Evolutionary conservation across 2,329 filamentous ascomycete species (phyloP).

Genomic region (Xylaria hypoxylon): DNA sequence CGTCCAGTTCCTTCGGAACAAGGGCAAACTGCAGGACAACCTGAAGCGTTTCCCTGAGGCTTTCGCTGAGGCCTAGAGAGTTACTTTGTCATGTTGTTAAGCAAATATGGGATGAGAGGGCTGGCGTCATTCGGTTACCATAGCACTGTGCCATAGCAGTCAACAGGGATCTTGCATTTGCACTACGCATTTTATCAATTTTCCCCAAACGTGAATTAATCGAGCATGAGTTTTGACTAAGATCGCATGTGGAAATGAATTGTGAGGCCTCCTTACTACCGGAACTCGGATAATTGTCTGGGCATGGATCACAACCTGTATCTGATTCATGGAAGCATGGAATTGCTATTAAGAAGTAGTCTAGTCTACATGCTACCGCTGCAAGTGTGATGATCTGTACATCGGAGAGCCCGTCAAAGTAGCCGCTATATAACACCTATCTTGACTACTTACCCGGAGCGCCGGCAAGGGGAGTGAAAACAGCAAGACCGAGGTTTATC

Average conservation of each 20-base stretch:
- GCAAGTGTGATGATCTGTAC: not conserved
- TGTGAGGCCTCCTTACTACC: not conserved
- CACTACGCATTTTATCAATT: conserved; percentile 35
- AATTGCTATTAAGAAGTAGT: not conserved
- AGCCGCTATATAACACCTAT: not conserved
- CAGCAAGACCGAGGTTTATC: no score
- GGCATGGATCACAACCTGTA: no score
- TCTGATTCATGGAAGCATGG: not conserved
- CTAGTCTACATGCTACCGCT: no score
- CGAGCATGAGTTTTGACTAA: not conserved
- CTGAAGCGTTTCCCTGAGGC: conserved; percentile 95
- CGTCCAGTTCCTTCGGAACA: conserved; percentile 98
- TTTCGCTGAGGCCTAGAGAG: conserved; percentile 71
- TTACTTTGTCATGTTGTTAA: conserved; percentile 40
- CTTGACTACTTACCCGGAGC: not conserved
- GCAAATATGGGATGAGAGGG: conserved; percentile 50
- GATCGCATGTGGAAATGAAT: no score
- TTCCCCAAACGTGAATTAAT: conserved; percentile 4
- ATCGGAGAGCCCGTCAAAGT: not conserved
- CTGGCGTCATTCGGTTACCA: conserved; percentile 51
- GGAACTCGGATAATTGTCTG: not conserved
- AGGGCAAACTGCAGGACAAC: conserved; percentile 87
- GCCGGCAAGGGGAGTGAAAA: no score
- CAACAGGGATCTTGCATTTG: conserved; percentile 52
- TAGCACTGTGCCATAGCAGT: conserved; percentile 51